Evolutionary conservation across 1,284 basidiomycete genomes (phyloP).

Genomic region (Flammula alnicola): DNA sequence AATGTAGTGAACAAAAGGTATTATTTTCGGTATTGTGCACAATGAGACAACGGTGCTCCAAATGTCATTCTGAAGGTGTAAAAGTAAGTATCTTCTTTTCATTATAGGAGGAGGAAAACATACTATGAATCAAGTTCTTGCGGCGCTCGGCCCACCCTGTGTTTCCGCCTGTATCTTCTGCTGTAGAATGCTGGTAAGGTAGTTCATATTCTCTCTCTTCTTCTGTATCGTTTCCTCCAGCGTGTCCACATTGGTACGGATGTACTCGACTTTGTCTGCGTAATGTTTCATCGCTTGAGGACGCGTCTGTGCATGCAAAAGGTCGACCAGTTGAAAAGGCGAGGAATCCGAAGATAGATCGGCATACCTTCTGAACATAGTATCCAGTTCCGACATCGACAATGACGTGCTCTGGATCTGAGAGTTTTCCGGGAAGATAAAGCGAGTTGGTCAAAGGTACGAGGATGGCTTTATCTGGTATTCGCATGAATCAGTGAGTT

Average conservation of each 20-base stretch:
- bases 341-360: background rate
- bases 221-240: constrained; percentile 86
- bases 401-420: constrained; percentile 85
- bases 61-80: no score
- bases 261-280: constrained; percentile 75
- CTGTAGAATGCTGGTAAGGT: constrained; percentile 76
- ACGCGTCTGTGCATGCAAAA: constrained; percentile 60
- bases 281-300: constrained; percentile 83
- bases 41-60: no score
- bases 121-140: constrained; percentile 19
- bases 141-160: constrained; percentile 23
- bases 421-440: constrained; percentile 92
- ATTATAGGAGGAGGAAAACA: no score
- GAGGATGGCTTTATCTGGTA: constrained; percentile 81
- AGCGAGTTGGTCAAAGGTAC: constrained; percentile 94
- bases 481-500: background rate
- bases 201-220: constrained; percentile 88
- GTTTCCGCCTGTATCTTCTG: constrained; percentile 67
- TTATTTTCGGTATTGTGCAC: no score
- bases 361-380: constrained; percentile 88
- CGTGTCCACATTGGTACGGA: constrained; percentile 79
- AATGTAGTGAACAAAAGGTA: no score
- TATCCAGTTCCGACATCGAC: constrained; percentile 98
- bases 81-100: no score
- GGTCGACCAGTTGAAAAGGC: background rate